phyloP scores from a whole-genome alignment of 2,329 filamentous ascomycete species.

The Colletotrichum cereale region DNA sequence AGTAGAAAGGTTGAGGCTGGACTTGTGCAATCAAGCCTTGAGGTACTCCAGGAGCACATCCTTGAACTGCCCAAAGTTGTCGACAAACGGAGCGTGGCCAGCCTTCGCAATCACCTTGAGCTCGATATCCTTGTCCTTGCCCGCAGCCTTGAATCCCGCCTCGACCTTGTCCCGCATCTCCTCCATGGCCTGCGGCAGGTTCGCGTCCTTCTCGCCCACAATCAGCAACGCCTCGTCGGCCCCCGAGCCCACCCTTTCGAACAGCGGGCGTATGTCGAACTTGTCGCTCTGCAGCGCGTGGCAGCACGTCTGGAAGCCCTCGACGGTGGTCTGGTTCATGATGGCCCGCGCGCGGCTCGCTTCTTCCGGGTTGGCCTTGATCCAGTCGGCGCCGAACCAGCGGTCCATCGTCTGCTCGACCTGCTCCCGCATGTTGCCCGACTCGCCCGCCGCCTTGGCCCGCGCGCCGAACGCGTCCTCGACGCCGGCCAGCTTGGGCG shows the following conservation, averaged over 20 bases:
- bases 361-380: slow-evolving; percentile 51
- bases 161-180: slow-evolving; percentile 53
- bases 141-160: slow-evolving; percentile 46
- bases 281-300: slow-evolving; percentile 51
- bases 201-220: slow-evolving; percentile 57
- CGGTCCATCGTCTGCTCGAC: slow-evolving; percentile 52
- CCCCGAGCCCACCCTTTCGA: slow-evolving; percentile 48
- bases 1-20: too few species aligned
- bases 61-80: slow-evolving; percentile 51
- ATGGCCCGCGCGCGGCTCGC: slow-evolving; percentile 49
- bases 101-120: slow-evolving; percentile 52
- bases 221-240: slow-evolving; percentile 53
- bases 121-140: slow-evolving; percentile 46
- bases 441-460: slow-evolving; percentile 50
- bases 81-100: slow-evolving; percentile 55
- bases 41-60: slow-evolving; percentile 46
- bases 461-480: slow-evolving; percentile 53
- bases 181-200: slow-evolving; percentile 55
- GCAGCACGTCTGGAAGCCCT: slow-evolving; percentile 57
- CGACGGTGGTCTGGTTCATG: slow-evolving; percentile 54
- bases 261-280: slow-evolving; percentile 56
- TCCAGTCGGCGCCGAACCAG: slow-evolving; percentile 57
- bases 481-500: slow-evolving; percentile 51
- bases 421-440: slow-evolving; percentile 48
- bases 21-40: slow-evolving; percentile 18